A percentile compares a stretch with the other conserved stretches of the same genome.
These are phyloP conservation scores for Ilyonectria destructans DNA, from an alignment of 2,329 filamentous ascomycete species.

Conservation along the genomic window DNA sequence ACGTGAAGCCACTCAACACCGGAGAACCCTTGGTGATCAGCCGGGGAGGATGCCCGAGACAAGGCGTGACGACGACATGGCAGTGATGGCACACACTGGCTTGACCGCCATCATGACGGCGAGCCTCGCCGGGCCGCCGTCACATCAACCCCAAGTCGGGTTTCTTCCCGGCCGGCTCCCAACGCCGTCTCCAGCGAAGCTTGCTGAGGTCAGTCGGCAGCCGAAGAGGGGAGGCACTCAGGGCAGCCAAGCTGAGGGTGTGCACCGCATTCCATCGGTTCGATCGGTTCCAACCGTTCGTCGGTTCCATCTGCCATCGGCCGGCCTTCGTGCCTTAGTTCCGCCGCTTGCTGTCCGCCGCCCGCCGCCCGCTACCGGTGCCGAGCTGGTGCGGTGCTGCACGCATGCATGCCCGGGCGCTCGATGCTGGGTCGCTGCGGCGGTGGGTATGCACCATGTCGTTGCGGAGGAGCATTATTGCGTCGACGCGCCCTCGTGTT, in stretches of 20 bases:
- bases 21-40: not conserved
- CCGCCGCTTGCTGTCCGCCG: conserved; percentile 14
- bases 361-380: conserved; percentile 8
- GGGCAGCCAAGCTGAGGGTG: not conserved
- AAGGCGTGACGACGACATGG: conserved; percentile 12
- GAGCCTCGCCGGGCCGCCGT: conserved; percentile 11
- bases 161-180: conserved; percentile 30
- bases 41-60: not conserved
- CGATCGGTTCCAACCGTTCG: conserved; percentile 21
- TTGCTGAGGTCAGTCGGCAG: not conserved
- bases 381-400: conserved; percentile 25
- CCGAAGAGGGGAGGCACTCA: not conserved
- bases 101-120: conserved; percentile 21
- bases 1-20: not conserved
- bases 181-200: conserved; percentile 16
- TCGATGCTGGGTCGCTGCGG: conserved; percentile 25
- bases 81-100: not conserved
- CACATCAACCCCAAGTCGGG: conserved; percentile 19
- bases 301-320: conserved; percentile 15
- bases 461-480: conserved; percentile 20
- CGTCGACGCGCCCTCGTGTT: conserved; percentile 8
- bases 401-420: conserved; percentile 20
- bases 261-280: conserved; percentile 4
- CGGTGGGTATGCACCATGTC: conserved; percentile 27
- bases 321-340: conserved; percentile 21